Percentiles rank a stretch among this genome's conserved stretches.
Evolutionary conservation across 176 grass and related monocot genomes (phyloP).

Genomic region (Leersia perrieri): DNA sequence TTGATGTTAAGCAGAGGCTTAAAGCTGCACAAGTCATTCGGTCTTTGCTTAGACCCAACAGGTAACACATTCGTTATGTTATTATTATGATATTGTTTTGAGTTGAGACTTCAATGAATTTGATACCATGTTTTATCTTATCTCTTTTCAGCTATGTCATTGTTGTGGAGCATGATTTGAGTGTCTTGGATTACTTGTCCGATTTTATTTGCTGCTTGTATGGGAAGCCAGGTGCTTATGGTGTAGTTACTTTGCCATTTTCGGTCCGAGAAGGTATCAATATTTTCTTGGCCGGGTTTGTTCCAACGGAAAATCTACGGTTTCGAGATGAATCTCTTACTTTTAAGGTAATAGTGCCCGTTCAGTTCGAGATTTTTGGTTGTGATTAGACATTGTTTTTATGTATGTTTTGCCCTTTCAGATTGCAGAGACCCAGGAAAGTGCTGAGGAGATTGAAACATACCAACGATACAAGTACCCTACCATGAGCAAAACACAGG

Average conservation of each 20-base stretch:
- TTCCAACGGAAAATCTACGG: slow-evolving; percentile 83
- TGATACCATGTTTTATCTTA: background rate
- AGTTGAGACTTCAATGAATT: background rate
- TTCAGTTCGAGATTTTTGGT: background rate
- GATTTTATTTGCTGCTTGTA: slow-evolving; percentile 97
- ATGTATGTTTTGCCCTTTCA: slow-evolving; percentile 23
- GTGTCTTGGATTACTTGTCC: slow-evolving; percentile 87
- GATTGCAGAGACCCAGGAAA: slow-evolving; percentile 82
- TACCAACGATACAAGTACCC: slow-evolving; percentile 87
- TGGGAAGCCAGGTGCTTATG: slow-evolving; percentile 86
- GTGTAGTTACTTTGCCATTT: slow-evolving; percentile 77
- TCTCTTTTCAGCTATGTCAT: slow-evolving; percentile 73
- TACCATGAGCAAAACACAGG: slow-evolving; percentile 84
- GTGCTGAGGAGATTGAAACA: slow-evolving; percentile 65
- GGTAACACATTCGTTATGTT: slow-evolving; percentile 29
- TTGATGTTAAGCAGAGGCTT: slow-evolving; percentile 92
- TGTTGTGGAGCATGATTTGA: slow-evolving; percentile 84
- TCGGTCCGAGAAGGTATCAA: slow-evolving; percentile 87
- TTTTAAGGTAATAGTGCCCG: slow-evolving; percentile 60
- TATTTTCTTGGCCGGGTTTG: slow-evolving; percentile 74
- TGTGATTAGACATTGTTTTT: background rate
- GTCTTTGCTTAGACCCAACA: slow-evolving; percentile 76
- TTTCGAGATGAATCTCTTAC: slow-evolving; percentile 76
- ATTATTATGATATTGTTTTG: slow-evolving; percentile 11
- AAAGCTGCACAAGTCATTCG: slow-evolving; percentile 83